Conservation (phyloP, 2,329 filamentous ascomycete genomes). For the Acrodontium crateriforme region DNA sequence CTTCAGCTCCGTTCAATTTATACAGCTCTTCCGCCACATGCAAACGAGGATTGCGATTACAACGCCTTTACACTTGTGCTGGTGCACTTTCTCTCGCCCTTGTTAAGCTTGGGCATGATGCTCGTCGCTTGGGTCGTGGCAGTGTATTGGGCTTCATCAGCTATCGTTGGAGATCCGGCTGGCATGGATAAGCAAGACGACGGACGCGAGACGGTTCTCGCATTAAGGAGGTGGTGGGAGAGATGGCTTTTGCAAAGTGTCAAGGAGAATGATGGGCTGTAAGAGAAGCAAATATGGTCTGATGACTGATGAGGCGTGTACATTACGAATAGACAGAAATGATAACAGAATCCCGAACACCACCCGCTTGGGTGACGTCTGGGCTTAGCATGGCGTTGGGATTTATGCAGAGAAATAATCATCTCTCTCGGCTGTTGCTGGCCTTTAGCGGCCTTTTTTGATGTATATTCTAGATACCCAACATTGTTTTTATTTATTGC, state of each 20-base stretch:
- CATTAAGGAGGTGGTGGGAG: slow-evolving; percentile 47
- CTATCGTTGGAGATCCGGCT: slow-evolving; percentile 47
- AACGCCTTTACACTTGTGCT: slow-evolving; percentile 33
- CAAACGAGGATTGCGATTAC: slow-evolving; percentile 25
- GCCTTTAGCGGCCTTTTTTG: too few relatives aligned
- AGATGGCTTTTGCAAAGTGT: slow-evolving; percentile 33
- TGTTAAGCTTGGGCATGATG: slow-evolving; percentile 43
- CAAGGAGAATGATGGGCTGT: too few relatives aligned
- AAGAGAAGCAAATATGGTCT: too few relatives aligned
- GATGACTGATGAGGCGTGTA: slow-evolving; percentile 4
- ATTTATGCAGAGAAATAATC: too few relatives aligned
- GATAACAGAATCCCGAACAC: too few relatives aligned
- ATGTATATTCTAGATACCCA: too few relatives aligned
- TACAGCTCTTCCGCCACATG: slow-evolving; percentile 22
- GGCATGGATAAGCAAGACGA: slow-evolving; percentile 45
- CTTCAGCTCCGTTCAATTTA: slow-evolving; percentile 36
- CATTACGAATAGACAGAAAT: too few relatives aligned
- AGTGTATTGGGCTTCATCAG: slow-evolving; percentile 41
- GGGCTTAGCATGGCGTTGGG: too few relatives aligned
- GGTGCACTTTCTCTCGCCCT: slow-evolving; percentile 41
- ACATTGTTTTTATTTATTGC: too few relatives aligned
- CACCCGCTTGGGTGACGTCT: too few relatives aligned
- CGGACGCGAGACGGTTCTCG: slow-evolving; percentile 44
- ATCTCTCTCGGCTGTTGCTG: too few relatives aligned
- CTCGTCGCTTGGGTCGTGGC: slow-evolving; percentile 45